Percentiles rank a stretch among this genome's conserved stretches.
Evolutionary conservation across 2,329 filamentous ascomycete genomes (phyloP).

Genomic region (Phaeophleospora eucalypticola): DNA sequence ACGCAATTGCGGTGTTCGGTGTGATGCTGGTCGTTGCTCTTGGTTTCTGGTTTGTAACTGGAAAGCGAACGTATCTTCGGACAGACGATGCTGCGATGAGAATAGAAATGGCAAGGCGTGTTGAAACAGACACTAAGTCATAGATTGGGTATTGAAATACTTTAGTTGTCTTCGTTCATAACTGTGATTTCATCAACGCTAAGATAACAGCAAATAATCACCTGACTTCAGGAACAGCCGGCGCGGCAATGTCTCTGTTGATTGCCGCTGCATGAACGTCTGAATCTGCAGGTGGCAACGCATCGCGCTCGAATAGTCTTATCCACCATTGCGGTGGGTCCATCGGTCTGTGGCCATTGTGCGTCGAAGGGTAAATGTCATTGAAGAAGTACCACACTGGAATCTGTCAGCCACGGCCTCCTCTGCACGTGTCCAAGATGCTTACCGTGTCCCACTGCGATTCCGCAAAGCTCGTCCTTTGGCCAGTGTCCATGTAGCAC

Average conservation of each 20-base stretch:
- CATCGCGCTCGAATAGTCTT: constrained; percentile 64
- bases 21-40: constrained; percentile 51
- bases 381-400: constrained; percentile 93
- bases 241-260: constrained; percentile 28
- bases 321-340: constrained; percentile 91
- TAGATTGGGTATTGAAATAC: neutral
- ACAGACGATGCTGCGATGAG: constrained; percentile 21
- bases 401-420: constrained; percentile 6
- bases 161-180: too few species aligned
- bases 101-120: constrained; percentile 17
- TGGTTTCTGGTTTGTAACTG: constrained; percentile 50
- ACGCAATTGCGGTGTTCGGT: constrained; percentile 55
- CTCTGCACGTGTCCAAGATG: constrained; percentile 1
- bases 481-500: constrained; percentile 86
- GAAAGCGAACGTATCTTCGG: constrained; percentile 37
- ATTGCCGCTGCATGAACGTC: constrained; percentile 31
- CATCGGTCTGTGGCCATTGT: constrained; percentile 77
- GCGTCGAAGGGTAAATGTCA: constrained; percentile 89
- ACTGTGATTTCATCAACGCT: too few species aligned
- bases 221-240: constrained; percentile 26
- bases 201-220: too few species aligned
- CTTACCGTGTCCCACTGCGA: constrained; percentile 78
- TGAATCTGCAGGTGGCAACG: constrained; percentile 20
- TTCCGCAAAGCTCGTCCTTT: constrained; percentile 93
- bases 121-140: constrained; percentile 8